A percentile compares a stretch with the other conserved stretches of the same genome.
These are phyloP conservation scores for Sporisorium reilianum DNA, from an alignment of 1,284 basidiomycete species.

Conservation along the genomic window DNA sequence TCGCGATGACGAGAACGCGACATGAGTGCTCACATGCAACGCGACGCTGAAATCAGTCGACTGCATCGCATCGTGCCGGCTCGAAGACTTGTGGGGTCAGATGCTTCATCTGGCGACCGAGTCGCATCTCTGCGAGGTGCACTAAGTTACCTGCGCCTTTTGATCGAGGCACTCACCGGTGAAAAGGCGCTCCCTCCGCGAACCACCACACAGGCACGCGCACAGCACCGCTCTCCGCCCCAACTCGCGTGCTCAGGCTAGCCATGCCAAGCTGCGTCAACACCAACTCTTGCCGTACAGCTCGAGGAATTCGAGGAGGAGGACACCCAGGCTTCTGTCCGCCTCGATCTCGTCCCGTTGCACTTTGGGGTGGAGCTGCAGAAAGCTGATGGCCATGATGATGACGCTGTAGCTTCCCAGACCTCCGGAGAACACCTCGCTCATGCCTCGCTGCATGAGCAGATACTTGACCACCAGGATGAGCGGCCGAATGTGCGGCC, in stretches of 20 bases:
- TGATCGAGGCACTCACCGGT: slow-evolving; percentile 86
- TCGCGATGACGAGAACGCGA: too few relatives aligned
- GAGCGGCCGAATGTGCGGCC: slow-evolving; percentile 78
- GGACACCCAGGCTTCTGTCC: slow-evolving; percentile 85
- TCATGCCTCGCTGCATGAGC: slow-evolving; percentile 89
- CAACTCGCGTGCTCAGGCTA: too few relatives aligned
- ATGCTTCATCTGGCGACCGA: slow-evolving; percentile 77
- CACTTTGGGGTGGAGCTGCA: slow-evolving; percentile 97
- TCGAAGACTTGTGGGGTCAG: slow-evolving; percentile 93
- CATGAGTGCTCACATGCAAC: too few relatives aligned
- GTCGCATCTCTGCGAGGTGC: slow-evolving; percentile 83
- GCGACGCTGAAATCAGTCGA: slow-evolving; percentile 94
- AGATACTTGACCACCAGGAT: slow-evolving; percentile 87
- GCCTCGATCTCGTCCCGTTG: slow-evolving; percentile 88
- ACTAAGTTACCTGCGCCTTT: slow-evolving; percentile 86
- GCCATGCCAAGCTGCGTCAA: too few relatives aligned
- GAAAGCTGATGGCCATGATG: slow-evolving; percentile 89
- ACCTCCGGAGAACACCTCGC: slow-evolving; percentile 95
- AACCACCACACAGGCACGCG: slow-evolving; percentile 22
- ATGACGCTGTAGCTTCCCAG: slow-evolving; percentile 95
- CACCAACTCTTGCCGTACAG: slow-evolving; percentile 81
- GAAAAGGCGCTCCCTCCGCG: slow-evolving; percentile 72
- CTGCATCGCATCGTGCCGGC: slow-evolving; percentile 89
- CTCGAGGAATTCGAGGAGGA: slow-evolving; percentile 96
- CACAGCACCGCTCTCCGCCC: too few relatives aligned